Percentiles rank a stretch among this genome's conserved stretches.
Conservation (phyloP, 768 basidiomycete genomes). For the Termitomyces sp. region DNA sequence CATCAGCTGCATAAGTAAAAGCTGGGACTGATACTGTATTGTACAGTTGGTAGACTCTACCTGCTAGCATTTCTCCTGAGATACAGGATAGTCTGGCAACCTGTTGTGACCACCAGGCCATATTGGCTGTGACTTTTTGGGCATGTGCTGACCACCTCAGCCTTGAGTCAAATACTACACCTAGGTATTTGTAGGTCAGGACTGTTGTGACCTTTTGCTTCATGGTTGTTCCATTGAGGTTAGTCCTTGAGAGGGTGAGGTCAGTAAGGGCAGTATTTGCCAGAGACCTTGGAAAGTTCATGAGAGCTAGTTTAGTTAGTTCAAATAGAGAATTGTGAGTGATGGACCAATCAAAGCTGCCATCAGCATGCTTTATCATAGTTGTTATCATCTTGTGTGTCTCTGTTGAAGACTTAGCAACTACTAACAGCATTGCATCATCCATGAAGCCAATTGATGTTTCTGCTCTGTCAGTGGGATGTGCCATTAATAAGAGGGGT, state of each 20-base stretch:
- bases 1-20: constrained; percentile 7
- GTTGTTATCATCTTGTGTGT: neutral
- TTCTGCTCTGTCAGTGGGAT: neutral
- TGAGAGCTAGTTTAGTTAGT: neutral
- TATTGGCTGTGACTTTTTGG: constrained; percentile 3
- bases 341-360: neutral
- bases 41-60: constrained; percentile 2
- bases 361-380: neutral
- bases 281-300: neutral
- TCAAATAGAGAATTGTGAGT: neutral
- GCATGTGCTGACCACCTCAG: constrained; percentile 14
- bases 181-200: neutral
- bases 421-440: neutral
- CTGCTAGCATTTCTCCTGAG: neutral
- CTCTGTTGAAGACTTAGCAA: neutral
- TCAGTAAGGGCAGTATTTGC: neutral
- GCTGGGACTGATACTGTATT: constrained; percentile 9
- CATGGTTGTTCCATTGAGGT: too few species aligned
- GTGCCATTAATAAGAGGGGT: neutral
- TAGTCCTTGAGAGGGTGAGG: too few species aligned
- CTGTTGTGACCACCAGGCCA: constrained; percentile 7
- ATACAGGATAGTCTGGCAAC: neutral
- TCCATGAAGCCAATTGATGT: neutral
- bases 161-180: neutral
- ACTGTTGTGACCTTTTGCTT: neutral